Evolutionary conservation across 2,329 filamentous ascomycete species (phyloP).

Genomic region (Passalora sequoiae): DNA sequence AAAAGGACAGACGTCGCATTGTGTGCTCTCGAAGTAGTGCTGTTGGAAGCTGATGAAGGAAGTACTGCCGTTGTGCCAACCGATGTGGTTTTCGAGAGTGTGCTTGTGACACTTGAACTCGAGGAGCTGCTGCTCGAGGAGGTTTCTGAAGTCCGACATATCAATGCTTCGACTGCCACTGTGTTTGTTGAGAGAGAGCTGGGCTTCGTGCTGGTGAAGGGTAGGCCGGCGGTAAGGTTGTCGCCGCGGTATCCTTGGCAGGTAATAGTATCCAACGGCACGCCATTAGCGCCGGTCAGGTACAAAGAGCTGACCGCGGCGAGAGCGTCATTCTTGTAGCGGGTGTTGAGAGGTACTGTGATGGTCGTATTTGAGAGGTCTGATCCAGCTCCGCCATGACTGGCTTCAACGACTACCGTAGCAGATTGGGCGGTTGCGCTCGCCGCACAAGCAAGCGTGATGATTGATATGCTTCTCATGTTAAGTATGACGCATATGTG

Average conservation of each 20-base stretch:
- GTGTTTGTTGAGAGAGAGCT: conserved; percentile 25
- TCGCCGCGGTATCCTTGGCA: conserved; percentile 22
- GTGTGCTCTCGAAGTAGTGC: conserved; percentile 5
- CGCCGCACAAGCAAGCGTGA: conserved; percentile 9
- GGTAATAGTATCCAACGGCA: conserved; percentile 18
- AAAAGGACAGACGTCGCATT: conserved; percentile 14
- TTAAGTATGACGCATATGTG: background rate
- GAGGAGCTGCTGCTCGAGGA: conserved; percentile 4
- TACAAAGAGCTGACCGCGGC: conserved; percentile 25
- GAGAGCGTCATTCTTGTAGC: conserved; percentile 23
- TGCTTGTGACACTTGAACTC: conserved; percentile 8
- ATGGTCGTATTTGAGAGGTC: conserved; percentile 27
- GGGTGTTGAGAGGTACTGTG: conserved; percentile 20
- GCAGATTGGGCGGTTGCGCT: conserved; percentile 18
- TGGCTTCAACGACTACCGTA: conserved; percentile 22
- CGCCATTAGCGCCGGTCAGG: conserved; percentile 20
- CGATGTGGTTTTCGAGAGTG: conserved; percentile 4
- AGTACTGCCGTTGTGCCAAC: background rate
- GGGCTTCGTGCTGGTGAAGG: conserved; percentile 22
- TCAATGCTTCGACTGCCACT: conserved; percentile 23
- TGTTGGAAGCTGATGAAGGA: conserved; percentile 6
- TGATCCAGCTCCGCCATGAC: conserved; percentile 24
- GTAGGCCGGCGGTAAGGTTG: conserved; percentile 22
- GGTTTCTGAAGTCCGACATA: conserved; percentile 15
- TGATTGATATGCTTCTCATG: background rate